phyloP scores from a whole-genome alignment of 176 grass and related monocot species.

The Triticum urartu region DNA sequence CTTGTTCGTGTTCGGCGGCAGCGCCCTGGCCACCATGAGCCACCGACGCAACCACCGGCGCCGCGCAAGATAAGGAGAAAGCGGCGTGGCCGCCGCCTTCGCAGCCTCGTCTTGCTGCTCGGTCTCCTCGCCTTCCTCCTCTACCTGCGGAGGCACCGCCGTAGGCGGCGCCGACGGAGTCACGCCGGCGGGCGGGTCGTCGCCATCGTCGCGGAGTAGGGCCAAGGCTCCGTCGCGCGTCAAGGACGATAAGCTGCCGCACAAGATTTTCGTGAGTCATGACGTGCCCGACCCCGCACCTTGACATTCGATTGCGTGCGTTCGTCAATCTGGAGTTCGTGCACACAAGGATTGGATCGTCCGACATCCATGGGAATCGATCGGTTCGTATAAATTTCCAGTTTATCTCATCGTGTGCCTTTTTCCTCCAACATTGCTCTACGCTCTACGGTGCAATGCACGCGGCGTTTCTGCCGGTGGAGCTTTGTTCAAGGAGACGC shows the following conservation, averaged over 20 bases:
- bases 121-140: constrained; percentile 52
- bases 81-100: not conserved
- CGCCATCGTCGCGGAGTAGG: constrained; percentile 6
- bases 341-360: not conserved
- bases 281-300: too few relatives aligned
- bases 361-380: not conserved
- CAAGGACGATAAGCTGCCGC: not conserved
- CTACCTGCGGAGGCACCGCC: constrained; percentile 34
- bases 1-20: not conserved
- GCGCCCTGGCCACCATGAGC: not conserved
- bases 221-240: not conserved
- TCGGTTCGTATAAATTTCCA: too few relatives aligned
- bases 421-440: not conserved
- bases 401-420: too few relatives aligned
- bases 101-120: constrained; percentile 34
- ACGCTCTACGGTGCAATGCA: not conserved
- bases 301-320: too few relatives aligned
- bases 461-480: not conserved
- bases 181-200: not conserved
- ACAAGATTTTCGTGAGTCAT: not conserved
- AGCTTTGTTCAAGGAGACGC: not conserved
- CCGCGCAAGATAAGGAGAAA: not conserved
- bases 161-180: not conserved
- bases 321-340: too few relatives aligned
- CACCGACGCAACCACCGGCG: not conserved